phyloP scores from a whole-genome alignment of 768 basidiomycete species.

The Hygrocybe punicea region DNA sequence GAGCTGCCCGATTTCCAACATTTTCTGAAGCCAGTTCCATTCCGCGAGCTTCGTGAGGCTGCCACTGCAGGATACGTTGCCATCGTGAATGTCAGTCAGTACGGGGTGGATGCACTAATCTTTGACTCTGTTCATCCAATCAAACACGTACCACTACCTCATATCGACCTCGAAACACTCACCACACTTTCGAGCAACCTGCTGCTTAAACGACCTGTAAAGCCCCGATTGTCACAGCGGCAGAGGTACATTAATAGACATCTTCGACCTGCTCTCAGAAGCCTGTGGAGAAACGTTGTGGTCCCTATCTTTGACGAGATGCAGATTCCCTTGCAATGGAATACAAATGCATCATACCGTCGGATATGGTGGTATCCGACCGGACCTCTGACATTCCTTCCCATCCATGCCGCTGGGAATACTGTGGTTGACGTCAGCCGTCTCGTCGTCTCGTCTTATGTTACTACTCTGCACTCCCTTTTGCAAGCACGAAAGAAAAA shows the following conservation, averaged over 20 bases:
- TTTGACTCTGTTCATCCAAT: neutral
- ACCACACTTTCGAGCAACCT: neutral
- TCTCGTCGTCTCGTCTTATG: slow-evolving; percentile 19
- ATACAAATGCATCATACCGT: neutral
- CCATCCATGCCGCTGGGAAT: too few relatives aligned
- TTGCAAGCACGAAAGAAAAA: slow-evolving; percentile 1
- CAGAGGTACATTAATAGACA: neutral
- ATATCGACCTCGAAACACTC: neutral
- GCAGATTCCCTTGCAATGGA: neutral
- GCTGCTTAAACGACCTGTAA: neutral
- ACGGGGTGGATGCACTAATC: slow-evolving; percentile 19
- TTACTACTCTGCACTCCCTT: slow-evolving; percentile 10
- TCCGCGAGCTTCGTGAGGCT: slow-evolving; percentile 10
- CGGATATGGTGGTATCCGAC: slow-evolving; percentile 30
- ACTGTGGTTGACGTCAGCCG: too few relatives aligned
- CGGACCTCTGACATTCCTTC: slow-evolving; percentile 19
- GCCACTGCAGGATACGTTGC: slow-evolving; percentile 18
- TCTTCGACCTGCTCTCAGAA: neutral
- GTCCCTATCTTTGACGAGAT: slow-evolving; percentile 4
- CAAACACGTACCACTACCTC: slow-evolving; percentile 9
- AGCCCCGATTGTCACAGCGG: neutral
- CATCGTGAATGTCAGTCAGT: slow-evolving; percentile 15
- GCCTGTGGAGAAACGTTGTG: slow-evolving; percentile 8
- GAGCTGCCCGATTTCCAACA: slow-evolving; percentile 12
- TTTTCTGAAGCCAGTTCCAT: slow-evolving; percentile 15